Evolutionary conservation across 140 eudicot genomes (phyloP), one percentile per base, ranked within the genome.

Genomic region (Senecio squalidus): DNA sequence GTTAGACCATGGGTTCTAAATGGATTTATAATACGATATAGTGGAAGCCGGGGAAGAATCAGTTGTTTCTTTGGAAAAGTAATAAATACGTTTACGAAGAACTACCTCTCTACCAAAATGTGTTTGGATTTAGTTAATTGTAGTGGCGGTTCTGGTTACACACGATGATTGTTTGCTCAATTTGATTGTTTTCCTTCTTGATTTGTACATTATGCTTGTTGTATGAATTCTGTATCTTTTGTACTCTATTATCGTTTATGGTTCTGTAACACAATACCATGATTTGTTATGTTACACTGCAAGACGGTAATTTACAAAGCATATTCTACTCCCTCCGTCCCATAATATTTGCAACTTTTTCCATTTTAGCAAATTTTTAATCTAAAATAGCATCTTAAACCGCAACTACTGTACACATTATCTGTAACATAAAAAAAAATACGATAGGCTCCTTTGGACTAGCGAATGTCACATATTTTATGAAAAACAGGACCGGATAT

Each of bases 41-140:
- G 70, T 84, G 70, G 94, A 82, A 60, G 80, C 78, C 27, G 93
- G 89, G 55, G 95, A 87, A 57, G 83, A 71, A 66, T 80, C 87
- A n/a, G 76, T 72, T 41, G 34, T 66, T 15, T 72, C 63, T 23
- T 24, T 51, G 60, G 67, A 58, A 52, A 55, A 53, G 67, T 31
- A 44, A 43, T 58, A 55, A 71, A 18, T 49, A 43, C 17, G 16
- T 18, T 45, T 43, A 46, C 9, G 43, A n/a, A 68, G 25, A 50
- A 15, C 31, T 24, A 48, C 60, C 11, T 54, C 46, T 60, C 48
- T 54, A 15, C 56, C 52, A 60, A 28, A 60, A 38, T 14, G 5
- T 63, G 31, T 73, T 5, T 65, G n/a, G 44, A 43, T 49, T 28
- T 57, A 40, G 50, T 31, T 53, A 47, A 63, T 21, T 54, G 56